Evolutionary conservation across 768 basidiomycete genomes (phyloP).

Genomic region (Psilocybe sp.): DNA sequence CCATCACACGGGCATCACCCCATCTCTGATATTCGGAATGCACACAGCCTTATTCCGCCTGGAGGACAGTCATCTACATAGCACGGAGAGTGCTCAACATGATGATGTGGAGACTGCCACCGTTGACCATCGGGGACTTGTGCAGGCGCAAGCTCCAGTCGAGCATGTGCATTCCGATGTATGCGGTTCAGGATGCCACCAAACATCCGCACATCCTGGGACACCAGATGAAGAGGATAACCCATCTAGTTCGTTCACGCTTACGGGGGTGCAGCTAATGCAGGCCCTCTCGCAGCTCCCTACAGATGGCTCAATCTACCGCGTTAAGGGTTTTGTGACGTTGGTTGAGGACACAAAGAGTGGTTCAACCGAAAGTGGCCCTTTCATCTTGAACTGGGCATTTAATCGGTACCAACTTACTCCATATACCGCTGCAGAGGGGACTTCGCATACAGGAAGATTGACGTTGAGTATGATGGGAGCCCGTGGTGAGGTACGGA

Average conservation of each 20-base stretch:
- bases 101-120: constrained; percentile 87
- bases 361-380: constrained; percentile 2
- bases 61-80: constrained; percentile 12
- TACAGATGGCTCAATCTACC: constrained; percentile 70
- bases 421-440: constrained; percentile 22
- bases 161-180: too few species aligned
- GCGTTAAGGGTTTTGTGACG: constrained; percentile 85
- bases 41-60: constrained; percentile 74
- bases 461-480: constrained; percentile 89
- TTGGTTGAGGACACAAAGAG: constrained; percentile 27
- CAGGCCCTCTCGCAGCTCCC: constrained; percentile 44
- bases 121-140: constrained; percentile 42
- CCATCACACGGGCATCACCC: constrained; percentile 53
- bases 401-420: constrained; percentile 80
- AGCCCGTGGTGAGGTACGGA: constrained; percentile 73
- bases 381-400: constrained; percentile 85
- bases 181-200: too few species aligned
- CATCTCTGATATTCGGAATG: constrained; percentile 82
- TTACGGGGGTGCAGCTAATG: constrained; percentile 37
- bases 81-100: constrained; percentile 40
- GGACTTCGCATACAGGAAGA: constrained; percentile 24
- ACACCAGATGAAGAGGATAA: constrained; percentile 8
- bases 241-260: constrained; percentile 3
- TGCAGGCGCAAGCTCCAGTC: too few species aligned
- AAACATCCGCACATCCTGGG: too few species aligned